Conservation (phyloP, 2,329 filamentous ascomycete genomes). For the Onygenales sp. region DNA sequence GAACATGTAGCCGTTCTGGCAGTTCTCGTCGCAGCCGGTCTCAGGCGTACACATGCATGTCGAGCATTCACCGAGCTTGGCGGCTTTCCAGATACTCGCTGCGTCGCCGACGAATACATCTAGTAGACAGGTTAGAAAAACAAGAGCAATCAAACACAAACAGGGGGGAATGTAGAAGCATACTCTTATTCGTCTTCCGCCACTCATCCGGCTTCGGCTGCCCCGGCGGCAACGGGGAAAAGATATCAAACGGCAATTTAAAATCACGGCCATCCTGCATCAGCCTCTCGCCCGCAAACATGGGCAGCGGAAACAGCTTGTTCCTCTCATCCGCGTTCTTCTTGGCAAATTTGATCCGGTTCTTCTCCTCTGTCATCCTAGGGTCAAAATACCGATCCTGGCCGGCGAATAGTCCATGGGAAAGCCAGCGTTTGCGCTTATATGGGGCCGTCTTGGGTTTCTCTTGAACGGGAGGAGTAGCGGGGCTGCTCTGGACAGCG, state of each 20-base stretch:
- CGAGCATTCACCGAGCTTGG: constrained; percentile 62
- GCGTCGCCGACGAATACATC: constrained; percentile 88
- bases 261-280: constrained; percentile 70
- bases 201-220: constrained; percentile 91
- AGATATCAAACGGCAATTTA: constrained; percentile 81
- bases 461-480: constrained; percentile 12
- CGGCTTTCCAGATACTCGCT: constrained; percentile 69
- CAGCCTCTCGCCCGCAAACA: constrained; percentile 64
- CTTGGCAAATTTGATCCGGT: constrained; percentile 21
- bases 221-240: constrained; percentile 72
- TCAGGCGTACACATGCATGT: constrained; percentile 69
- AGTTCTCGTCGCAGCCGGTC: constrained; percentile 76
- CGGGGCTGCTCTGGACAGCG: constrained; percentile 6
- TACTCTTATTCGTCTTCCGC: constrained; percentile 85
- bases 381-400: constrained; percentile 49
- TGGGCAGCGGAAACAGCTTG: constrained; percentile 57
- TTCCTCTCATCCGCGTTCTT: constrained; percentile 17
- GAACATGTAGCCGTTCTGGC: constrained; percentile 92
- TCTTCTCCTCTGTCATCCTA: constrained; percentile 41
- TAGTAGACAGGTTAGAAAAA: constrained; percentile 33
- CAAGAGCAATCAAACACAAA: not conserved
- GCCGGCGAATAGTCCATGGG: constrained; percentile 78
- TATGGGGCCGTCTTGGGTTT: constrained; percentile 17
- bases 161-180: constrained; percentile 10
- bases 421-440: constrained; percentile 64